Evolutionary conservation across 805 yeast species (phyloP).

Genomic region (Wickerhamomyces xylosicus): DNA sequence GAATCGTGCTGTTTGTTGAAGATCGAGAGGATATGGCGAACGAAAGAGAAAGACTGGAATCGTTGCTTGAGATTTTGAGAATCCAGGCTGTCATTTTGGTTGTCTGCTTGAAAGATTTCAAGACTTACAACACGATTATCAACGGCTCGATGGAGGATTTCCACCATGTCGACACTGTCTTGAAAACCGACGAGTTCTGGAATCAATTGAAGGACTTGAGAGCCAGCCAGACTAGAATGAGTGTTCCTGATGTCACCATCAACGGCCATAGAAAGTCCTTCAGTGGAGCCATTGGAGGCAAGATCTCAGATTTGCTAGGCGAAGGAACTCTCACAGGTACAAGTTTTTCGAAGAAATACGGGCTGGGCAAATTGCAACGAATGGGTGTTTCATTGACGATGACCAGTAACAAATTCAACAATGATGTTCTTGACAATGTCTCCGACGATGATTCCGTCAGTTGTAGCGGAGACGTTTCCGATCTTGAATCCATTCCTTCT

Average conservation of each 20-base stretch:
- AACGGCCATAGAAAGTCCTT: background rate
- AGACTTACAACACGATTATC: conserved; percentile 65
- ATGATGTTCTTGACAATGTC: conserved; percentile 17
- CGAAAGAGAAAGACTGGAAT: conserved; percentile 52
- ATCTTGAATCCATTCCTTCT: background rate
- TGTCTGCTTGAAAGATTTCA: conserved; percentile 47
- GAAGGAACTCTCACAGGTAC: background rate
- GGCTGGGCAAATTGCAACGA: conserved; percentile 56
- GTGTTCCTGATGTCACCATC: background rate
- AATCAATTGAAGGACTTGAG: conserved; percentile 52
- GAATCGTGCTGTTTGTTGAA: conserved; percentile 91
- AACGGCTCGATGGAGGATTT: conserved; percentile 44
- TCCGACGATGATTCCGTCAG: conserved; percentile 18
- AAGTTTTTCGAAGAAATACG: conserved; percentile 16
- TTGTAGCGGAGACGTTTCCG: conserved; percentile 6
- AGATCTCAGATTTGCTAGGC: background rate
- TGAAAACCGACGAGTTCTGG: conserved; percentile 85
- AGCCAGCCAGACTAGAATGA: conserved; percentile 17
- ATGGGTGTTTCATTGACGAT: conserved; percentile 74
- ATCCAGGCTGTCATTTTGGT: conserved; percentile 78
- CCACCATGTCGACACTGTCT: conserved; percentile 36
- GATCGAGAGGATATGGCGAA: conserved; percentile 54
- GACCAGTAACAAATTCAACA: conserved; percentile 46
- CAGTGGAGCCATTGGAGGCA: background rate
- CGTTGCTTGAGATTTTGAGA: conserved; percentile 64